Percentiles rank a stretch among this genome's conserved stretches.
Evolutionary conservation across 1,139 yeast genomes (phyloP).

Genomic region (Blastobotrys proliferans): DNA sequence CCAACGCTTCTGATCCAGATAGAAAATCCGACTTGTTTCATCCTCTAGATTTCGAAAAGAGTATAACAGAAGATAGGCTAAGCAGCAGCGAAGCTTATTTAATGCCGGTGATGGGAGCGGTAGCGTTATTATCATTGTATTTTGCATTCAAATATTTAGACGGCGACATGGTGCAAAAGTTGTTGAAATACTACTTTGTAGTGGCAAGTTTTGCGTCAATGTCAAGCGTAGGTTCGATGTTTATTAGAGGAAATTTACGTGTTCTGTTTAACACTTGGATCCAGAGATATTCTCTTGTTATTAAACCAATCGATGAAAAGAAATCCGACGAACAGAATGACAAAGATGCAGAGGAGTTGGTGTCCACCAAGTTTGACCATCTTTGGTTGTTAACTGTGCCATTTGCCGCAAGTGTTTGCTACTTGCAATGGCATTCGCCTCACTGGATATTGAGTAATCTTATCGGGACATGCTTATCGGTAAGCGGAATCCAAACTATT

Average conservation of each 20-base stretch:
- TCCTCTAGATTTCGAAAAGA: conserved; percentile 43
- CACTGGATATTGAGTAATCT: conserved; percentile 15
- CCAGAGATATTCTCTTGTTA: conserved; percentile 22
- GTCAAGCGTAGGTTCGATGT: conserved; percentile 26
- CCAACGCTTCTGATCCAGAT: conserved; percentile 43
- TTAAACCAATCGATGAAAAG: neutral
- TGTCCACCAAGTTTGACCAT: conserved; percentile 16
- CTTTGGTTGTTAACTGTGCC: conserved; percentile 24
- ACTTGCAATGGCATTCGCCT: conserved; percentile 9
- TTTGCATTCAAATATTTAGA: conserved; percentile 36
- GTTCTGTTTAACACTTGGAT: conserved; percentile 23
- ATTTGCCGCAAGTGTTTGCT: conserved; percentile 21
- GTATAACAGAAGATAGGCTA: conserved; percentile 11
- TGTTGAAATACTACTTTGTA: conserved; percentile 35
- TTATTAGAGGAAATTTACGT: conserved; percentile 29
- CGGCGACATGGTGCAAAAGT: conserved; percentile 30
- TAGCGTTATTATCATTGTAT: conserved; percentile 38
- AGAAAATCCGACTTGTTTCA: conserved; percentile 42
- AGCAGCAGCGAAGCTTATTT: conserved; percentile 33
- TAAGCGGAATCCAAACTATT: conserved; percentile 10
- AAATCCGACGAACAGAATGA: neutral
- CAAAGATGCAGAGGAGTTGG: neutral
- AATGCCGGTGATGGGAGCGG: conserved; percentile 44
- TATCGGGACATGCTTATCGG: conserved; percentile 14
- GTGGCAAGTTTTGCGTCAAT: conserved; percentile 31